A percentile compares a stretch with the other conserved stretches of the same genome.
These are phyloP conservation scores for Haematococcus lacustris DNA, from an alignment of 139 green algal genomes.

Conservation along the genomic window DNA sequence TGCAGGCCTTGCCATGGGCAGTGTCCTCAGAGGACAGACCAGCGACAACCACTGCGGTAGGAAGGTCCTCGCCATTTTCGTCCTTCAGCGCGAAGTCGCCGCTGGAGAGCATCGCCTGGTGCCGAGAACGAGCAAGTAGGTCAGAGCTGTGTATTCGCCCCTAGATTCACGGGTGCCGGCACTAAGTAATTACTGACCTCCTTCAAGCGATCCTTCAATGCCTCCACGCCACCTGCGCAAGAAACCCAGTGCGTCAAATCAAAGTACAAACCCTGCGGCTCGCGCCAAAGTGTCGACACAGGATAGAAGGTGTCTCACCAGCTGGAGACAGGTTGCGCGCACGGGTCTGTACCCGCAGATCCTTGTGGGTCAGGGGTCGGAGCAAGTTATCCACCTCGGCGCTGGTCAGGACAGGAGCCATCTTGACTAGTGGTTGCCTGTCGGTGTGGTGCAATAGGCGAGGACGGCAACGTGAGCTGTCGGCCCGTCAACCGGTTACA, in stretches of 20 bases:
- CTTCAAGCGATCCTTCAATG: conserved; percentile 28
- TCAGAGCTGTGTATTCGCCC: too few relatives aligned
- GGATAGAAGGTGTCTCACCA: too few relatives aligned
- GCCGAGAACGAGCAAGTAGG: too few relatives aligned
- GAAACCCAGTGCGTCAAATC: too few relatives aligned
- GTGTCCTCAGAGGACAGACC: conserved; percentile 6
- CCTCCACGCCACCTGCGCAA: conserved; percentile 22
- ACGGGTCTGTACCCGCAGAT: conserved; percentile 27
- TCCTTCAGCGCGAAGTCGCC: conserved; percentile 25
- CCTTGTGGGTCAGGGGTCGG: conserved; percentile 19
- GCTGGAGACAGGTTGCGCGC: conserved; percentile 22
- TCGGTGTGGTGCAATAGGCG: too few relatives aligned
- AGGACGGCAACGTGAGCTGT: too few relatives aligned
- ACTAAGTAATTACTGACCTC: too few relatives aligned
- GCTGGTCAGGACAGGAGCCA: not conserved
- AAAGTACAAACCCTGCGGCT: too few relatives aligned
- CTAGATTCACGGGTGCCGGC: too few relatives aligned
- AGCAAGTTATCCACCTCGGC: conserved; percentile 23
- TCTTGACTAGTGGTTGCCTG: too few relatives aligned
- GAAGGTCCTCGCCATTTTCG: conserved; percentile 24
- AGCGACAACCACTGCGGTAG: conserved; percentile 14
- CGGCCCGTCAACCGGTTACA: too few relatives aligned
- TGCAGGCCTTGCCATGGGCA: conserved; percentile 9
- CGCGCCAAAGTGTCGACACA: too few relatives aligned
- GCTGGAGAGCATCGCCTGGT: conserved; percentile 10